Evolutionary conservation across 805 yeast species (phyloP), one percentile per base, ranked within the genome.

Genomic region (Alloascoidea hylecoeti): DNA sequence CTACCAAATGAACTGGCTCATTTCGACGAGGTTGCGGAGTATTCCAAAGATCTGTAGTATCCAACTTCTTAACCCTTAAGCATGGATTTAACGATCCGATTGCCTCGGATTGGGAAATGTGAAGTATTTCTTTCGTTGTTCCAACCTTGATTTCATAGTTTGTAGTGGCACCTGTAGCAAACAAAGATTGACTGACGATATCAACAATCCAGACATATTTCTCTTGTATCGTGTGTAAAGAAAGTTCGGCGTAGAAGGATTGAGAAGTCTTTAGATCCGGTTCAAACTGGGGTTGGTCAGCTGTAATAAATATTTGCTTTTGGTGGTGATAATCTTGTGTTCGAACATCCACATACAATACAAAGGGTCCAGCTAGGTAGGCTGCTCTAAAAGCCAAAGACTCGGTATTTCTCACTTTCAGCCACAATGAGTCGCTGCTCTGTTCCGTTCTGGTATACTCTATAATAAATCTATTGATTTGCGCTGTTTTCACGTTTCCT

Each of bases 231-330:
- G 73, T 75, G 52, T 79, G 85, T 46, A 81, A 58, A 4, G 82
- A 68, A 19, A 82, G 50, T 45, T 78, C 81, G 2, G 72, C 70
- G 17, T 59, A 57, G 39, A 77, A 66, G 12, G 71, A 59, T 49
- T 78, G 85, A 4, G 81, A 82, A 0, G 94, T 79, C 34, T 68
- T 67, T 19, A 82, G 47, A 49, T 76, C 82, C 0, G 89, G 78
- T 47, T 80, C 85, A 50, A 68, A 82, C 17, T 60, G 59, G 0
- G 94, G 94, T 47, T 78, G 86, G 50, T 82, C 88, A 0, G 83
- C 84, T 2, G 88, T 75, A 12, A 79, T 66, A 48, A 77, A 77
- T 15, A 66, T 65, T 15, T 56, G 46, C 39, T 65, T 57, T 3
- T 67, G 56, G 41, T 68, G 74, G 36, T 70, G 64, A 47, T 68